Evolutionary conservation across 2,329 filamentous ascomycete genomes (phyloP), one percentile per base, ranked within the genome.

Genomic region (Bipolaris zeicola): DNA sequence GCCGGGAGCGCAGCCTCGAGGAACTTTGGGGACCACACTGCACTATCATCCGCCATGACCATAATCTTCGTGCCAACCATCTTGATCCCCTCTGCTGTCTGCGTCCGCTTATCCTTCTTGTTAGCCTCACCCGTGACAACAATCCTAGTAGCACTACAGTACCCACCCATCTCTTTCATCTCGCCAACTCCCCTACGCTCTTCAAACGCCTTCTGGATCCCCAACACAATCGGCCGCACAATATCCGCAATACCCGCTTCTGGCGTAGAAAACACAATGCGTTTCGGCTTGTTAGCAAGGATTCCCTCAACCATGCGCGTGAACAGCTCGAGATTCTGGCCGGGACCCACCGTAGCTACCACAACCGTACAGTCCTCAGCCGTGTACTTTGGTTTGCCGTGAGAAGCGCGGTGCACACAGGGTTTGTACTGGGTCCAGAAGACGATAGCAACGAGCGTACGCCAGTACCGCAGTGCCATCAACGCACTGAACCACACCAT

Each of bases 391-490:
- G 0, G 36, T 16, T 13, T 16, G 13, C 11, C 13, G 14, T 16
- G 34, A 22, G 6, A 6, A 16, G 22, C 1, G 1, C 47, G 16
- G 1, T n/a, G 8, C 1, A 50, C 14, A 1, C 57, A 43, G 0
- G 52, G 60, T 37, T 60, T 45, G 41, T 70, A 68, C n/a, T 37
- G 38, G 10, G 49, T 59, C 61, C 59, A 68, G 38, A 63, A 67
- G 37, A 44, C 64, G 14, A 64, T 38, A 18, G 62, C 60, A 5
- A 65, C 45, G 0, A 60, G 3, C 2, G 61, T 65, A 3, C 65
- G 61, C 57, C 61, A 69, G 39, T 69, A 67, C 2, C 65, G 62
- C 37, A 68, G 65, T 6, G 53, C 34, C 3, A 69, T 6, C 0
- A 68, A 43, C 0, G 57, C 53, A 6, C 39, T 10, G 2, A 69